These are phyloP conservation scores for Salix arbutifolia DNA, from an alignment of 345 rosid species.

Conservation along the genomic window DNA sequence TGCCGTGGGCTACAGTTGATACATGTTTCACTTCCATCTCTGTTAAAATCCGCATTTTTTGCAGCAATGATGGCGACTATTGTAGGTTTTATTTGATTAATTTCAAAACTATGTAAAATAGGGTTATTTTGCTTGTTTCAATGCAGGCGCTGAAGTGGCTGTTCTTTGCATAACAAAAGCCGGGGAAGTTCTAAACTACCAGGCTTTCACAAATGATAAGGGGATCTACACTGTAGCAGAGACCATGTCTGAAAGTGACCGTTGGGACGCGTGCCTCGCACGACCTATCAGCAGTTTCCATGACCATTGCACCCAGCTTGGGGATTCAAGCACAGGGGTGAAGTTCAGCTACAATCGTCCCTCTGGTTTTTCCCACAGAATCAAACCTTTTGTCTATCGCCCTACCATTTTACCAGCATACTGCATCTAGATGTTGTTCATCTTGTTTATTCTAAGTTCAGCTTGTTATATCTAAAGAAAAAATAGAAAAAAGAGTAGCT, in stretches of 20 bases:
- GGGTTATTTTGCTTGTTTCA: neutral
- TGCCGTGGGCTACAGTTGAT: neutral
- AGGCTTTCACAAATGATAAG: conserved; percentile 79
- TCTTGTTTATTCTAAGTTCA: neutral
- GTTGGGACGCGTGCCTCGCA: conserved; percentile 92
- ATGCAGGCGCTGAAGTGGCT: conserved; percentile 92
- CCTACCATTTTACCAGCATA: conserved; percentile 54
- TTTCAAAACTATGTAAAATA: neutral
- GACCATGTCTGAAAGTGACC: conserved; percentile 94
- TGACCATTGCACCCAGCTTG: conserved; percentile 65
- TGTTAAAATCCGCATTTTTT: neutral
- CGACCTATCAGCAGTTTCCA: conserved; percentile 87
- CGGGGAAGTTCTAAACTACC: conserved; percentile 88
- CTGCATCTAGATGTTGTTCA: conserved; percentile 37
- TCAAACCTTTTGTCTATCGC: conserved; percentile 67
- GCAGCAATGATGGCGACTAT: neutral
- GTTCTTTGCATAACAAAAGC: conserved; percentile 93
- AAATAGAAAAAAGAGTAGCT: neutral
- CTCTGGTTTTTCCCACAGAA: conserved; percentile 70
- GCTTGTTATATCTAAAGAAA: neutral
- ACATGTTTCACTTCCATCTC: neutral
- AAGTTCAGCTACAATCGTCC: conserved; percentile 77
- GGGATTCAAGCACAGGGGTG: conserved; percentile 53
- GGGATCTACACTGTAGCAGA: conserved; percentile 85
- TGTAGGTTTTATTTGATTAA: neutral